Base-by-base conservation (phyloP, 2,329 filamentous ascomycete genomes). In the Fusarium goolgardi region DNA sequence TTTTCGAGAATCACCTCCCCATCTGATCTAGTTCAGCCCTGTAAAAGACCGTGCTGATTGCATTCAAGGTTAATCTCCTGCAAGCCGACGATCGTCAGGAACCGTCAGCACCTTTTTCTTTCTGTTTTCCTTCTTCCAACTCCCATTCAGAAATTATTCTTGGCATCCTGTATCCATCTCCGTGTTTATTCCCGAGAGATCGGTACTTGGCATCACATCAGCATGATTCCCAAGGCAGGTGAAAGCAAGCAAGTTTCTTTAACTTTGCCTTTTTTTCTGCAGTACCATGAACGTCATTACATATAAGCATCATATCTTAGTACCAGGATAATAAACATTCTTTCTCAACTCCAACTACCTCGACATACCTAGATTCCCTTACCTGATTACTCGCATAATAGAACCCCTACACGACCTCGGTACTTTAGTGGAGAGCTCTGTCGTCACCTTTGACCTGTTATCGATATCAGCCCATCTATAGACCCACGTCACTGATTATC, bases 381-480 rank as follows among this genome's bases (percentile, higher is more conserved):
- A 5, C n/a, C 11, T 39, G 15, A 4, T 18, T 51, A 16, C 47
- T 21, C 23, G 23, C 47, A 18, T 39, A 35, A 55, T 44, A 43
- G 32, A 59, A 35, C 29, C 57, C 29, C 29, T 45, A 31, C 40
- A 40, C 44, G 34, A 29, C 12, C 23, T 63, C 55, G 55, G 61
- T 21, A 25, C 34, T 65, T 40, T 69, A 50, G 63, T 69, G 65
- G 65, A 61, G 65, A 65, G 49, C 32, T 29, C 29, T 61, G 66
- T 67, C 66, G 63, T 70, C 67, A 63, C 59, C 34, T 56, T 56
- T 45, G 5, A 29, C 43, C 43, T 45, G 43, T 61, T 70, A 70
- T 67, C 67, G 58, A 37, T 67, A 70, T 70, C 67, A 46, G 46
- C 21, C 47, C 66, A 70, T 67, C 47, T 54, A 58, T 51, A 46